Base-by-base conservation (phyloP, 176 grass and related monocot species). In the Cymbopogon citratus region DNA sequence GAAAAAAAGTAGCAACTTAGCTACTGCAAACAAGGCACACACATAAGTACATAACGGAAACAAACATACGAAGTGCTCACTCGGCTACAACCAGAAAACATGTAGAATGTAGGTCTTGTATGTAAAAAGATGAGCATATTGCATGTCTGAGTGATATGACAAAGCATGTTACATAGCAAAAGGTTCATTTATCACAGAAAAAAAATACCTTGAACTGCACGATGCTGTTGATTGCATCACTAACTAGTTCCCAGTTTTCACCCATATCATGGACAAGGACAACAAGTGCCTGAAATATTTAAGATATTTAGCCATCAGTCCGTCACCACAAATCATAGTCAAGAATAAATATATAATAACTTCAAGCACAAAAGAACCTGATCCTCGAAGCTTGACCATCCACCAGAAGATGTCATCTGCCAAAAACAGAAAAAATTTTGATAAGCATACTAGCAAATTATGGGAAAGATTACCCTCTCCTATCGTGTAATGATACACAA, bases 241-340 rank as follows among this genome's bases (percentile, higher is more conserved):
- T 91, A 64, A 98, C 84, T 65, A 98, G 81, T 74, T 98, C 95
- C 95, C 95, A 98, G 62, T 98, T 98, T 87, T 88, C 84, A 88
- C 95, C 95, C 92, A 98, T 81, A 81, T 98, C 95, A 86, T 98
- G 95, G 64, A 98, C 95, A 76, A 98, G 92, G 87, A 95, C 92
- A 66, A 98, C 92, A 79, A 98, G 95, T 73, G 90, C 90, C 95
- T 98, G 77, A 65, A 66, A 85, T 68, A 83, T 82, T 81, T n/a
- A 80, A 73, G 44, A 78, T 61, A 74, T 56, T 38, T 57, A 51
- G 38, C 85, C 71, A 91, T 52, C 28, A 82, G 74, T 52, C 85
- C 71, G 89, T 52, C 28, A 79, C 78, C 62, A 75, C 46, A 72
- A 80, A 79, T 21, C 9, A 12, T 70, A 77, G n/a, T 29, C 21